phyloP scores from a whole-genome alignment of 805 yeast genomes.

The Pichia gijzeniarum region DNA sequence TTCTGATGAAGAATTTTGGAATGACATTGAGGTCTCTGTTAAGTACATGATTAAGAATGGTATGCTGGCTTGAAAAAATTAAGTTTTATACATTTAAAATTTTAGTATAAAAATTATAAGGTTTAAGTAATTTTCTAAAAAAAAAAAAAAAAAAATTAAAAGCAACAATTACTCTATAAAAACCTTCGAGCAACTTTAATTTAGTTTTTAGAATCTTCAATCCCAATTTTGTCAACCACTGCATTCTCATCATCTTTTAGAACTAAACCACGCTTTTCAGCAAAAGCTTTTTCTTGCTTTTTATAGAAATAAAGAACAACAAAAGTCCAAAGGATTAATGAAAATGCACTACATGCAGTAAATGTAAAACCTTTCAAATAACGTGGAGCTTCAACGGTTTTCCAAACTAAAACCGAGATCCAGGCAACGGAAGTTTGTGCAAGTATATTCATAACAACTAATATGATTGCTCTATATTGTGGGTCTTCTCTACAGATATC shows the following conservation, averaged over 20 bases:
- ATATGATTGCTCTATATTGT: slow-evolving; percentile 46
- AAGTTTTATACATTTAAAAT: no score
- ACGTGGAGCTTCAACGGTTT: slow-evolving; percentile 53
- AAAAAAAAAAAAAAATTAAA: no score
- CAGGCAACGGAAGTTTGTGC: slow-evolving; percentile 37
- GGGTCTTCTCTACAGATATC: slow-evolving; percentile 54
- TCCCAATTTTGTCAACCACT: no score
- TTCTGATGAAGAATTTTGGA: background rate
- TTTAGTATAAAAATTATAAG: no score
- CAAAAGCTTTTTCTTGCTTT: slow-evolving; percentile 1
- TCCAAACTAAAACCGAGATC: slow-evolving; percentile 31
- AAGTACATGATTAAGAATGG: background rate
- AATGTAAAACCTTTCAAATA: slow-evolving; percentile 49
- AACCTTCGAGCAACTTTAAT: no score
- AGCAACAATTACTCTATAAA: no score
- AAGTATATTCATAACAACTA: slow-evolving; percentile 49
- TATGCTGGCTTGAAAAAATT: background rate
- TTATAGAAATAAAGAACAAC: slow-evolving; percentile 1
- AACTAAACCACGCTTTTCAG: background rate
- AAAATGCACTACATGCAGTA: slow-evolving; percentile 29
- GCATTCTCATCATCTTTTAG: background rate
- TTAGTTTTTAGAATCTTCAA: no score
- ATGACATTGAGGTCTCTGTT: background rate
- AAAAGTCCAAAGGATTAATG: slow-evolving; percentile 1
- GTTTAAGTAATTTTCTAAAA: no score